These are phyloP conservation scores for Pisolithus orientalis DNA, from an alignment of 768 basidiomycete species.

Conservation along the genomic window DNA sequence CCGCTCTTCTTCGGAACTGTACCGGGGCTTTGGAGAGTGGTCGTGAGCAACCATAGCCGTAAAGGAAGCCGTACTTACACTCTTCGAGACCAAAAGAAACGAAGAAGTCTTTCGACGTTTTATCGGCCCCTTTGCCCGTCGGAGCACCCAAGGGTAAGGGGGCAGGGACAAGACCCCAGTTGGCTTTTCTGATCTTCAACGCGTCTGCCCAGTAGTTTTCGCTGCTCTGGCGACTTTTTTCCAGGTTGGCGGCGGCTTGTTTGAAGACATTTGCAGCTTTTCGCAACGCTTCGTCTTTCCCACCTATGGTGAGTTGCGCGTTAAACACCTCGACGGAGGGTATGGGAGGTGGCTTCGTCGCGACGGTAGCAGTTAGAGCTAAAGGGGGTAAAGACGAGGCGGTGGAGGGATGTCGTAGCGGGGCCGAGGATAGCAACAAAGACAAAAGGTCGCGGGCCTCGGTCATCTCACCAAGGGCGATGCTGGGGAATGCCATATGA, in stretches of 20 bases:
- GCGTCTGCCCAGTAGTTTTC: slow-evolving; percentile 83
- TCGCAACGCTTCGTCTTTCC: slow-evolving; percentile 75
- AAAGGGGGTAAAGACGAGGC: slow-evolving; percentile 24
- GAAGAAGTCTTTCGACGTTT: slow-evolving; percentile 75
- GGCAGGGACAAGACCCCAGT: slow-evolving; percentile 78
- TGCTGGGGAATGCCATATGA: slow-evolving; percentile 34
- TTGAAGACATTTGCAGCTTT: slow-evolving; percentile 70
- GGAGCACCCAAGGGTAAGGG: slow-evolving; percentile 67
- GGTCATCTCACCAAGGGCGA: slow-evolving; percentile 74
- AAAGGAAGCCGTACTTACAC: slow-evolving; percentile 43
- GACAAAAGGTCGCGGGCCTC: slow-evolving; percentile 67
- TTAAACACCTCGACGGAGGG: slow-evolving; percentile 66
- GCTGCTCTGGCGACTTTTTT: slow-evolving; percentile 50
- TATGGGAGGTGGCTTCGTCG: slow-evolving; percentile 62
- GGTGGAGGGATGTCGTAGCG: slow-evolving; percentile 29
- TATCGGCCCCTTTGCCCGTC: slow-evolving; percentile 72
- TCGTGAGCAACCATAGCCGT: slow-evolving; percentile 1
- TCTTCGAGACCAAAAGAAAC: slow-evolving; percentile 78
- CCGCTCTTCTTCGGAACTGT: slow-evolving; percentile 57
- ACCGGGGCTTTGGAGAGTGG: slow-evolving; percentile 46
- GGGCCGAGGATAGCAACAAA: slow-evolving; percentile 43
- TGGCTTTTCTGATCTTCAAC: slow-evolving; percentile 64
- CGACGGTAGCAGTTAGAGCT: slow-evolving; percentile 53
- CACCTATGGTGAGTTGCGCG: slow-evolving; percentile 64
- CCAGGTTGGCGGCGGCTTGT: slow-evolving; percentile 61